phyloP scores from a whole-genome alignment of 2,329 filamentous ascomycete species.

The Xylaria sp. region DNA sequence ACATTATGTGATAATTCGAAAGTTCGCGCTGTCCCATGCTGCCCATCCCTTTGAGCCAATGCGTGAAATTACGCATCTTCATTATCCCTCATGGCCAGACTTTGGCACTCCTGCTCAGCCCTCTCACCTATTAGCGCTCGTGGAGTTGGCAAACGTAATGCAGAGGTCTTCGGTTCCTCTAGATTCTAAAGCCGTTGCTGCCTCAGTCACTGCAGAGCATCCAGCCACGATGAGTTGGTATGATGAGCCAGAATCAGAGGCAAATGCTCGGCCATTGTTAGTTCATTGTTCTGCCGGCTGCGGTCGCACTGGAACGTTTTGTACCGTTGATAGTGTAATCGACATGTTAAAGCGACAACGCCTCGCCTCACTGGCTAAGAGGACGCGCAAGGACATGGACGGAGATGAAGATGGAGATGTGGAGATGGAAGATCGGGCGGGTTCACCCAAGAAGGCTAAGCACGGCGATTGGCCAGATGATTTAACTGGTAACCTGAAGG shows the following conservation, averaged over 20 bases:
- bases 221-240: constrained; percentile 58
- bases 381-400: constrained; percentile 51
- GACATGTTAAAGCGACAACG: constrained; percentile 95
- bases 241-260: constrained; percentile 69
- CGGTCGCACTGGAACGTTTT: constrained; percentile 95
- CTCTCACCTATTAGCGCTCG: constrained; percentile 83
- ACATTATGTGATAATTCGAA: constrained; percentile 84
- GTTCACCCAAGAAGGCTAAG: constrained; percentile 47
- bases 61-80: constrained; percentile 92
- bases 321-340: constrained; percentile 93
- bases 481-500: constrained; percentile 18
- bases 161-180: constrained; percentile 66
- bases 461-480: constrained; percentile 22
- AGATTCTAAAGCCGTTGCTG: constrained; percentile 55
- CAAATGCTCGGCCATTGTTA: constrained; percentile 74
- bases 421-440: constrained; percentile 53
- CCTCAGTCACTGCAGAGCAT: constrained; percentile 46
- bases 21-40: constrained; percentile 84
- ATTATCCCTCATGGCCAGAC: constrained; percentile 97
- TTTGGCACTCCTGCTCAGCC: constrained; percentile 94
- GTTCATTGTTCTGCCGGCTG: constrained; percentile 98
- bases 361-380: constrained; percentile 49
- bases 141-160: constrained; percentile 87
- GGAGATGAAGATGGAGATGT: constrained; percentile 64
- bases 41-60: constrained; percentile 84